Evolutionary conservation across 2,329 filamentous ascomycete genomes (phyloP).

Genomic region (Verticillium nonalfalfae): DNA sequence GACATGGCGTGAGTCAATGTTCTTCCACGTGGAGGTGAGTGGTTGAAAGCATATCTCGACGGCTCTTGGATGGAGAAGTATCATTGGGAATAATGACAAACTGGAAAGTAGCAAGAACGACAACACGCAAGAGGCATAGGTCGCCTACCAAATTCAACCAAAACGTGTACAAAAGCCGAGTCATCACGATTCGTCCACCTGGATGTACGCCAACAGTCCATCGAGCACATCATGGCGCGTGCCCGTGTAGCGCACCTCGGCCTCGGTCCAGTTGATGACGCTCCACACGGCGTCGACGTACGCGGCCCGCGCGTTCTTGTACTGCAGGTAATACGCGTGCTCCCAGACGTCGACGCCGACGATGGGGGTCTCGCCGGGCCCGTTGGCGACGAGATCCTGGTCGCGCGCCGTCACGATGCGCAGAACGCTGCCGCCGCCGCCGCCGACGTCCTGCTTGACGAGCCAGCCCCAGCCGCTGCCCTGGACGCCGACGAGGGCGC

Average conservation of each 20-base stretch:
- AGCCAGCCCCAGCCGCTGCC: slow-evolving; percentile 66
- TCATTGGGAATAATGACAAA: no score
- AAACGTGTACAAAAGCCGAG: neutral
- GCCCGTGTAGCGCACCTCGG: slow-evolving; percentile 33
- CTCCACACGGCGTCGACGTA: slow-evolving; percentile 49
- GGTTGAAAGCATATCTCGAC: neutral
- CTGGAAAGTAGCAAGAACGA: no score
- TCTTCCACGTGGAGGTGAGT: neutral
- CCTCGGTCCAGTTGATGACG: slow-evolving; percentile 46
- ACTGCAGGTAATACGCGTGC: slow-evolving; percentile 53
- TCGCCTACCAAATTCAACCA: neutral
- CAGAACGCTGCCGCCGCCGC: slow-evolving; percentile 19
- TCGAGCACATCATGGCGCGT: neutral
- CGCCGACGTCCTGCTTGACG: slow-evolving; percentile 29
- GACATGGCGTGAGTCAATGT: neutral
- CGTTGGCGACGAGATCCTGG: slow-evolving; percentile 50
- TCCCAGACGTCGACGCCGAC: slow-evolving; percentile 62
- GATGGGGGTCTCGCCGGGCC: slow-evolving; percentile 36
- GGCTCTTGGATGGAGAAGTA: no score
- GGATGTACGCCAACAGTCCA: neutral
- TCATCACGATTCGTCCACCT: neutral
- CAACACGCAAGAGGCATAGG: no score
- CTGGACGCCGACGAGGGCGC: slow-evolving; percentile 51
- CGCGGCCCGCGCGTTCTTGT: slow-evolving; percentile 41
- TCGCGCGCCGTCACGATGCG: slow-evolving; percentile 56